Percentiles rank a stretch among this genome's conserved stretches.
Conservation (phyloP, 257 asterid species). For the Ligustrum vulgare region DNA sequence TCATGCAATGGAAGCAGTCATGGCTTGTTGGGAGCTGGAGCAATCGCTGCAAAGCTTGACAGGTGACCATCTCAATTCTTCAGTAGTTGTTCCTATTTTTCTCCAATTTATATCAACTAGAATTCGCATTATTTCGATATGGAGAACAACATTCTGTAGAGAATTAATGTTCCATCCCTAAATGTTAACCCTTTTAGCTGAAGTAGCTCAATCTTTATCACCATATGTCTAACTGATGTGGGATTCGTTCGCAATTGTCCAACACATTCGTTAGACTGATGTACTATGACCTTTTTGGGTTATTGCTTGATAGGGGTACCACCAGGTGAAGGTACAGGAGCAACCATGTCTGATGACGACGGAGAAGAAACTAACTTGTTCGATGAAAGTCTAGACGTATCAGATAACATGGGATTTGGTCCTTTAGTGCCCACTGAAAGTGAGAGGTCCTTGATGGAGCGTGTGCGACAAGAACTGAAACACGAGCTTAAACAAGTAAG, state of each 20-base stretch:
- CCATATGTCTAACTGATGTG: too few species aligned
- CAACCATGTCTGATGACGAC: slow-evolving; percentile 97
- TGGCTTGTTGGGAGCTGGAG: slow-evolving; percentile 99
- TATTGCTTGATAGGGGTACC: slow-evolving; percentile 66
- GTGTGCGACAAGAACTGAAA: slow-evolving; percentile 89
- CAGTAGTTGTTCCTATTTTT: too few species aligned
- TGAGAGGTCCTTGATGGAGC: slow-evolving; percentile 96
- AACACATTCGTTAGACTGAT: background rate
- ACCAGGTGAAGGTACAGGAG: slow-evolving; percentile 97
- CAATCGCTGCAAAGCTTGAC: slow-evolving; percentile 96
- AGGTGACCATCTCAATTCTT: slow-evolving; percentile 45
- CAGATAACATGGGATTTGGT: slow-evolving; percentile 94
- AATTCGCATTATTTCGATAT: background rate
- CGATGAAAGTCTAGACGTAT: slow-evolving; percentile 78
- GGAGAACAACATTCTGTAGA: too few species aligned
- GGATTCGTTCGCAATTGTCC: too few species aligned
- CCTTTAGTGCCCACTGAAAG: slow-evolving; percentile 86
- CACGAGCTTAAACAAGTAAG: slow-evolving; percentile 94
- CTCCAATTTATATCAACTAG: background rate
- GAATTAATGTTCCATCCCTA: too few species aligned
- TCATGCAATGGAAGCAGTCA: slow-evolving; percentile 99
- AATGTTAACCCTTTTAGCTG: too few species aligned
- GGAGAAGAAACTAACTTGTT: slow-evolving; percentile 83
- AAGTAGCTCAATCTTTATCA: too few species aligned
- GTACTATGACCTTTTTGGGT: background rate